A percentile compares a stretch with the other conserved stretches of the same genome.
These are phyloP conservation scores for Trichoderma gamsii DNA, from an alignment of 495 filamentous ascomycete species.

Conservation along the genomic window DNA sequence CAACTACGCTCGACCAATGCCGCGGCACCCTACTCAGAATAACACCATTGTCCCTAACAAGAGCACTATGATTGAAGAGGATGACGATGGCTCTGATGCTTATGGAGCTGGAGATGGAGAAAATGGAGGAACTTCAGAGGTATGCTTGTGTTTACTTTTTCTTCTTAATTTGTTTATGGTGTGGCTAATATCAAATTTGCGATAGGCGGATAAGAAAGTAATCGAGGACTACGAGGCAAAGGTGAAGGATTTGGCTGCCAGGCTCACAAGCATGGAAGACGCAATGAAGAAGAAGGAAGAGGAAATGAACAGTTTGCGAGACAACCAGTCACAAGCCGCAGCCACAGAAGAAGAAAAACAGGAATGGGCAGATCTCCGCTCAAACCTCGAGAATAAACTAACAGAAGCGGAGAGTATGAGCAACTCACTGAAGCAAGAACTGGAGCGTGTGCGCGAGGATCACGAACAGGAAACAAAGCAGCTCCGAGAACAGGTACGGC, in stretches of 20 bases:
- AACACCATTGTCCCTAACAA: constrained; percentile 97
- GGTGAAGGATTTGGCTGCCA: constrained; percentile 66
- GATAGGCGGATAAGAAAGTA: constrained; percentile 60
- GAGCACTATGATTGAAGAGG: constrained; percentile 96
- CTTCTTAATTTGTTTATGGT: neutral
- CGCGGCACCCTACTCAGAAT: constrained; percentile 80
- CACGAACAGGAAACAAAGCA: constrained; percentile 59
- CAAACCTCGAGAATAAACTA: constrained; percentile 73
- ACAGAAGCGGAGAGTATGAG: constrained; percentile 71
- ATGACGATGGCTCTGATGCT: constrained; percentile 54
- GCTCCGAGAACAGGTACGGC: constrained; percentile 57
- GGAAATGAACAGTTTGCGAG: constrained; percentile 30
- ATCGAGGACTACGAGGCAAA: constrained; percentile 73
- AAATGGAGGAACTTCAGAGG: constrained; percentile 55
- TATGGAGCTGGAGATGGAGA: neutral
- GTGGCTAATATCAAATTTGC: constrained; percentile 14
- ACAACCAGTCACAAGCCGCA: constrained; percentile 35
- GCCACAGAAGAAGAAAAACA: constrained; percentile 51
- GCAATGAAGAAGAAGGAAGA: constrained; percentile 38
- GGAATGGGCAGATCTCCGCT: constrained; percentile 68
- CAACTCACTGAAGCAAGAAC: constrained; percentile 65
- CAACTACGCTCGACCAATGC: constrained; percentile 52
- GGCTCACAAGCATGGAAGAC: constrained; percentile 64
- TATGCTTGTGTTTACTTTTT: constrained; percentile 26
- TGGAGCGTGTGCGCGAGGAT: constrained; percentile 63